Conservation (phyloP, 176 grass and related monocot genomes). For the Triticum urartu region DNA sequence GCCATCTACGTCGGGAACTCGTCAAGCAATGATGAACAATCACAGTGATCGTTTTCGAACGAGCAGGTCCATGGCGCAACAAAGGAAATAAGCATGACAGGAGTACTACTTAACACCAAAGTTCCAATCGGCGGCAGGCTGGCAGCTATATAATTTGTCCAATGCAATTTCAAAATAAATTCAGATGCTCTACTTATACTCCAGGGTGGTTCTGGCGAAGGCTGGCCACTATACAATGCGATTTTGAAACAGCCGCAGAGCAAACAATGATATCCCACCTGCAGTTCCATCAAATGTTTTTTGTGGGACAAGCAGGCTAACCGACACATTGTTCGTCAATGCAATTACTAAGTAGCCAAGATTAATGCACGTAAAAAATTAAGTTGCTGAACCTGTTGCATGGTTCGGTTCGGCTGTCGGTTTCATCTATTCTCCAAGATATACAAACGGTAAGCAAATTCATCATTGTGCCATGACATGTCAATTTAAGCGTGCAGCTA, state of each 20-base stretch:
- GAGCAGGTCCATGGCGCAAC: not conserved
- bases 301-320: not conserved
- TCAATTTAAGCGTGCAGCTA: not conserved
- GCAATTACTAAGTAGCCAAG: not conserved
- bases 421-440: not conserved
- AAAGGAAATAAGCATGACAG: not conserved
- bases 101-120: not conserved
- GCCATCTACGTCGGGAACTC: not conserved
- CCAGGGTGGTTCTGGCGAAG: not conserved
- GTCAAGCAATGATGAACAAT: not conserved
- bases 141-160: not conserved
- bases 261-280: not conserved
- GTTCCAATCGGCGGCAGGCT: not conserved
- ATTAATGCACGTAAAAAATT: not conserved
- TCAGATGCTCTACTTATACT: not conserved
- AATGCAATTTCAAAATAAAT: too few relatives aligned
- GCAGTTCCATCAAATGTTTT: not conserved
- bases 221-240: not conserved
- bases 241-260: not conserved
- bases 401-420: constrained; percentile 5
- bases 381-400: not conserved
- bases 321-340: constrained; percentile 2
- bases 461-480: not conserved
- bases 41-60: not conserved
- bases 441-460: not conserved